These are phyloP conservation scores for Dioscorea cayenensis DNA, from an alignment of 116 monocot species.

Conservation along the genomic window DNA sequence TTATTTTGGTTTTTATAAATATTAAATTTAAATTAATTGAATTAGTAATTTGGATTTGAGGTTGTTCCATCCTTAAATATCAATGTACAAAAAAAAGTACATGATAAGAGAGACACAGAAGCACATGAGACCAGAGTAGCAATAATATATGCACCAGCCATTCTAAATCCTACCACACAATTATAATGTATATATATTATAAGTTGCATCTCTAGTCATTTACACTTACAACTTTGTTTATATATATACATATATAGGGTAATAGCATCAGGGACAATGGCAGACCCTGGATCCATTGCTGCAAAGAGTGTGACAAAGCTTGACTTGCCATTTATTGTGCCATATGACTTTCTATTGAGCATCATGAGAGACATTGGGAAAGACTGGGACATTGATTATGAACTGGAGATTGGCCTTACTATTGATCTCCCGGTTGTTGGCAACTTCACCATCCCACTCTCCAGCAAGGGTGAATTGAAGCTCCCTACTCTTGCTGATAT, in stretches of 20 bases:
- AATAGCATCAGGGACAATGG: conserved; percentile 33
- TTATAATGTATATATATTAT: too few species aligned
- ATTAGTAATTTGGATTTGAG: too few species aligned
- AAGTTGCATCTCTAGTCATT: too few species aligned
- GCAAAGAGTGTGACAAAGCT: conserved; percentile 19
- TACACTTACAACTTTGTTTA: too few species aligned
- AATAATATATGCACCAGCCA: too few species aligned
- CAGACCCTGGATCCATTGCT: conserved; percentile 32
- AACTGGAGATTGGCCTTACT: conserved; percentile 22
- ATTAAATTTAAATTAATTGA: too few species aligned
- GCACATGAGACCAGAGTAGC: too few species aligned
- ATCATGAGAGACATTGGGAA: conserved; percentile 20
- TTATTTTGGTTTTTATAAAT: too few species aligned
- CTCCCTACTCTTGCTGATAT: conserved; percentile 27
- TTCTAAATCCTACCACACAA: too few species aligned
- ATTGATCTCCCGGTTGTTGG: conserved; percentile 36
- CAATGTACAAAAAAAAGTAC: too few species aligned
- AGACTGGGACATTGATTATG: conserved; percentile 50
- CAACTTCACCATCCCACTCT: conserved; percentile 35
- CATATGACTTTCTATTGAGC: conserved; percentile 29
- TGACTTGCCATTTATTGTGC: conserved; percentile 25
- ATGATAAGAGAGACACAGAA: too few species aligned
- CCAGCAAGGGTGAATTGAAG: conserved; percentile 35
- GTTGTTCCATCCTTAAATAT: too few species aligned
- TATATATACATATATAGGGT: conserved; percentile 7